phyloP scores from a whole-genome alignment of 2,329 filamentous ascomycete genomes.

The Fusarium fracticaudum region DNA sequence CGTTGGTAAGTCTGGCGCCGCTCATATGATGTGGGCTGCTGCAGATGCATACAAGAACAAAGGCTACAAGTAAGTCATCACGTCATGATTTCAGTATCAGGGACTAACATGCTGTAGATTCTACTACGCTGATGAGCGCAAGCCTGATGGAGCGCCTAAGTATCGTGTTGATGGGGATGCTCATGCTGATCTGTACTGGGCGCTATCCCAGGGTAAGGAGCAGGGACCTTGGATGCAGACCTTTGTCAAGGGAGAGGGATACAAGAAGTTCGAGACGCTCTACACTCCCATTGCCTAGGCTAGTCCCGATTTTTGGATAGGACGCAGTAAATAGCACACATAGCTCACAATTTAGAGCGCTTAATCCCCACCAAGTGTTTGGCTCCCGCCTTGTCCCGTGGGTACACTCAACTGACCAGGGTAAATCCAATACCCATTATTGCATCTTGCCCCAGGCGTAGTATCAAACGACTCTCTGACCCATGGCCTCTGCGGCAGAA shows the following conservation, averaged over 20 bases:
- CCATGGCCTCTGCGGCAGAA: not conserved
- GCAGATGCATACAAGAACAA: slow-evolving; percentile 46
- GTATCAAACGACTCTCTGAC: fast-evolving
- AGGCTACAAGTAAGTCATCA: slow-evolving; percentile 46
- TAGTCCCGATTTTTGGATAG: fast-evolving
- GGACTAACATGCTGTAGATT: slow-evolving; percentile 50
- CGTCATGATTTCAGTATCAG: fast-evolving
- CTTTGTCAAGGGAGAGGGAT: slow-evolving; percentile 55
- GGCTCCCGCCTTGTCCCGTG: not conserved
- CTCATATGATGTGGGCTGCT: slow-evolving; percentile 44
- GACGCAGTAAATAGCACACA: not conserved
- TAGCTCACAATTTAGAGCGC: not conserved
- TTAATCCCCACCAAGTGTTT: not conserved
- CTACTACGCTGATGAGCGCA: slow-evolving; percentile 62
- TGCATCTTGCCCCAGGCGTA: not conserved
- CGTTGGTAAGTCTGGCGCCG: slow-evolving; percentile 52
- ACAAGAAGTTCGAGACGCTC: slow-evolving; percentile 35
- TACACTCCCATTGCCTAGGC: not conserved
- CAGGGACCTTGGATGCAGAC: slow-evolving; percentile 59
- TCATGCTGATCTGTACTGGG: slow-evolving; percentile 52
- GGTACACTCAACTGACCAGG: not conserved
- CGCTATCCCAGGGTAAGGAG: slow-evolving; percentile 50
- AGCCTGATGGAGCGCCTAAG: slow-evolving; percentile 48
- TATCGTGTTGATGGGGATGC: slow-evolving; percentile 51
- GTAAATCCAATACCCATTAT: not conserved